Evolutionary conservation across 257 asterid genomes (phyloP).

Genomic region (Voacanga thouarsii): DNA sequence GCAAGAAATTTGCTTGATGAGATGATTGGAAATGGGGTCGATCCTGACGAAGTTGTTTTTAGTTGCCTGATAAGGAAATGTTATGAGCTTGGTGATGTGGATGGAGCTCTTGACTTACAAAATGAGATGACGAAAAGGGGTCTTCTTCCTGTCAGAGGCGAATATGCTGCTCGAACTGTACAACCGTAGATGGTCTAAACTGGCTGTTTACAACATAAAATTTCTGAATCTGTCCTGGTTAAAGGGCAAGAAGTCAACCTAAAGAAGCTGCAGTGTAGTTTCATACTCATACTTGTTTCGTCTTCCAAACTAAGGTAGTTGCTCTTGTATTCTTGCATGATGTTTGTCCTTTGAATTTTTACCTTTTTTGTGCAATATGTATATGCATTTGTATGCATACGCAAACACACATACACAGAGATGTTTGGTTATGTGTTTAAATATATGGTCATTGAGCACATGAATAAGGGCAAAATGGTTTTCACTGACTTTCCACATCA

Average conservation of each 20-base stretch:
- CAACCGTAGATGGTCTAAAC: constrained; percentile 24
- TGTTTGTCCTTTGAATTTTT: not conserved
- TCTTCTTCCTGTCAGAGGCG: constrained; percentile 30
- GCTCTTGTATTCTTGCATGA: not conserved
- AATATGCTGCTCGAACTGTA: constrained; percentile 30
- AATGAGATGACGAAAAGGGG: constrained; percentile 65
- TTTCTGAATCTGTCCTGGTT: not conserved
- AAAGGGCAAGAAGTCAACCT: not conserved
- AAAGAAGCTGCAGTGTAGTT: not conserved
- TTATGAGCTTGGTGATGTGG: constrained; percentile 51
- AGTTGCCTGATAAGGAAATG: constrained; percentile 66
- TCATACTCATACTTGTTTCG: not conserved
- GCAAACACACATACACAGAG: not conserved
- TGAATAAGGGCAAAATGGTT: not conserved
- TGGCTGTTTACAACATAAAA: not conserved
- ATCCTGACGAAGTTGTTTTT: constrained; percentile 72
- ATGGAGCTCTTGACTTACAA: constrained; percentile 59
- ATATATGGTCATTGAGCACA: not conserved
- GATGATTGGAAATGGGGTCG: constrained; percentile 71
- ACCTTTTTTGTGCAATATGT: not conserved
- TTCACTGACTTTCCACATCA: not conserved
- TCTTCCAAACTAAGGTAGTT: constrained; percentile 3
- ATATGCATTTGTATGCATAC: not conserved
- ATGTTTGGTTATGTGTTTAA: not conserved
- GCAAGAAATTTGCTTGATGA: constrained; percentile 65